phyloP scores from a whole-genome alignment of 768 basidiomycete species.

The Tylopilus plumbeoviolaceoides region DNA sequence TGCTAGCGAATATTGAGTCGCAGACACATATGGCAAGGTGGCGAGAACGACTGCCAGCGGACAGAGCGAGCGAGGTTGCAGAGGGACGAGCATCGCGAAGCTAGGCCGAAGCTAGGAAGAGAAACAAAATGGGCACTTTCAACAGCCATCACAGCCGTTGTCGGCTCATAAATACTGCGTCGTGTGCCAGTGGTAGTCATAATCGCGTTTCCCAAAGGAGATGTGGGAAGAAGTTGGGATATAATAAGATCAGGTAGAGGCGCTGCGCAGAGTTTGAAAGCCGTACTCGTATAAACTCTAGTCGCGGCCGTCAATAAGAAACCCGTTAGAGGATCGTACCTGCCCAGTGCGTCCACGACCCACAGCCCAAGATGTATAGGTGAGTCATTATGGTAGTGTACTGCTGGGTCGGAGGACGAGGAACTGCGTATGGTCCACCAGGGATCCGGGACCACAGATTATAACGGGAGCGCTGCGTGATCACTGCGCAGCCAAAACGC shows the following conservation, averaged over 20 bases:
- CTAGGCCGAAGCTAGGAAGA: background rate
- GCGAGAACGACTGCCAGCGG: conserved; percentile 7
- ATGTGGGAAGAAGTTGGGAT: background rate
- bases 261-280: background rate
- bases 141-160: background rate
- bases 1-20: conserved; percentile 46
- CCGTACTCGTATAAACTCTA: background rate
- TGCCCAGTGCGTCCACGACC: background rate
- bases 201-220: background rate
- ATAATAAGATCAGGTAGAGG: background rate
- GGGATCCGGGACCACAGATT: background rate
- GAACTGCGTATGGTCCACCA: background rate
- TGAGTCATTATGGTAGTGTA: background rate
- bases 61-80: conserved; percentile 1
- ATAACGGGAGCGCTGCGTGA: background rate
- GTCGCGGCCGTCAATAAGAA: conserved; percentile 1
- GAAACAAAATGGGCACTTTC: background rate
- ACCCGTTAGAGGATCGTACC: background rate
- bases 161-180: conserved; percentile 9
- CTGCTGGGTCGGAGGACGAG: too few relatives aligned
- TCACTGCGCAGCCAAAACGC: background rate
- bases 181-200: background rate
- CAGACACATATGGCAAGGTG: conserved; percentile 14
- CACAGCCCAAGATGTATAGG: background rate
- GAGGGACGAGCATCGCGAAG: conserved; percentile 7